Percentiles rank a stretch among this genome's conserved stretches.
Evolutionary conservation across 2,329 filamentous ascomycete genomes (phyloP).

Genomic region (Huntiella omanensis): DNA sequence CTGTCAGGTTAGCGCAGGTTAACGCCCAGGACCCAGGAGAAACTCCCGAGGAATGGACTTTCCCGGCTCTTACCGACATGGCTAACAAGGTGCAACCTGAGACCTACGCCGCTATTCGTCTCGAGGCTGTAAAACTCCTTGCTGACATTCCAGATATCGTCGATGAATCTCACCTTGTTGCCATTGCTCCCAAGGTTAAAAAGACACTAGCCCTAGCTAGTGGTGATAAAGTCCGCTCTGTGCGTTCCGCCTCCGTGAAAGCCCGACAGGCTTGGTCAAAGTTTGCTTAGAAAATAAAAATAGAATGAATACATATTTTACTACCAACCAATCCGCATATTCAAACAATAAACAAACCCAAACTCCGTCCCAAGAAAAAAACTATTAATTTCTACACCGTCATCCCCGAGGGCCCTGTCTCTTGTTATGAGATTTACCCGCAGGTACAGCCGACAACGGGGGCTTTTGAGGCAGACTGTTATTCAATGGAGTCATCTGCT

Average conservation of each 20-base stretch:
- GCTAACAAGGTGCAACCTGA: background rate
- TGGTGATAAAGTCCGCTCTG: conserved; percentile 33
- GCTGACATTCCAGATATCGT: conserved; percentile 28
- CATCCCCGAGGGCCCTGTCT: conserved; percentile 15
- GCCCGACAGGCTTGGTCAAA: conserved; percentile 31
- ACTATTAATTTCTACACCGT: conserved; percentile 19
- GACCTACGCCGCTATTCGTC: conserved; percentile 1
- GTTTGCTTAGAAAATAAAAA: conserved; percentile 5
- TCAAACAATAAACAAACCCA: background rate
- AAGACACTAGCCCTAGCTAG: conserved; percentile 31
- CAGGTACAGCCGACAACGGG: conserved; percentile 13
- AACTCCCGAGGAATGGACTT: conserved; percentile 13
- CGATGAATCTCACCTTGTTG: conserved; percentile 27
- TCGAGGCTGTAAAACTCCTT: conserved; percentile 21
- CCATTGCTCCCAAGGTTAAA: conserved; percentile 25
- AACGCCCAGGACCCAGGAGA: conserved; percentile 19
- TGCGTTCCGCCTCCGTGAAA: conserved; percentile 29
- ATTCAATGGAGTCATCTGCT: conserved; percentile 16
- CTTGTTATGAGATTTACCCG: conserved; percentile 24
- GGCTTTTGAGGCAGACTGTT: conserved; percentile 14
- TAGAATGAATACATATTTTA: background rate
- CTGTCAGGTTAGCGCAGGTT: conserved; percentile 16
- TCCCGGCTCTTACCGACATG: conserved; percentile 11
- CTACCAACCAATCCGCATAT: background rate
- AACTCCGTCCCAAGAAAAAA: conserved; percentile 1